These are phyloP conservation scores for Flaveria ramosissima DNA, from an alignment of 129 eudicot genomes.

Conservation along the genomic window DNA sequence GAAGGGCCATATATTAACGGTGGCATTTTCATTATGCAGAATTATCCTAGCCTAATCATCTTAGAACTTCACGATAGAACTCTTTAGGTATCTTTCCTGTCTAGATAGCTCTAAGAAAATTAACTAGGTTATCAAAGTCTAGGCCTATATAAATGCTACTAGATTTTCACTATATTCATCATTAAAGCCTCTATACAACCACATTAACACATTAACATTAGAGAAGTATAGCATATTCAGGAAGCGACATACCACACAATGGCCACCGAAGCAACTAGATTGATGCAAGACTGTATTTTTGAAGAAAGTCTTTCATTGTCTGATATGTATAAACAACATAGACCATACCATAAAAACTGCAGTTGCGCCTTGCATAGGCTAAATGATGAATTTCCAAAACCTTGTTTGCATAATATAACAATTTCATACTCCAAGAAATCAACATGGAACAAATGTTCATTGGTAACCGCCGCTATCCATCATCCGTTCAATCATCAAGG, in stretches of 20 bases:
- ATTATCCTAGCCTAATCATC: neutral
- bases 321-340: neutral
- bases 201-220: neutral
- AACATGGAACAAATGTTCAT: constrained; percentile 13
- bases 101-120: neutral
- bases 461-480: constrained; percentile 18
- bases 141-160: constrained; percentile 19
- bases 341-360: constrained; percentile 22
- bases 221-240: neutral
- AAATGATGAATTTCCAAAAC: neutral
- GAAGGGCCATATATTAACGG: neutral
- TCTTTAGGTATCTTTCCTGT: constrained; percentile 1
- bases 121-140: neutral
- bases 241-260: neutral
- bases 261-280: neutral
- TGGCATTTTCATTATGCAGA: neutral
- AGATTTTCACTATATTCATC: neutral
- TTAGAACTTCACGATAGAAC: neutral
- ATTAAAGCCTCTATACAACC: neutral
- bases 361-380: neutral
- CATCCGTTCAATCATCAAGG: neutral
- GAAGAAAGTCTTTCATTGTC: constrained; percentile 8
- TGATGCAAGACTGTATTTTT: neutral
- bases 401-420: constrained; percentile 12
- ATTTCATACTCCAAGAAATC: constrained; percentile 36